Conservation (phyloP, 2,329 filamentous ascomycete species). For the Fusarium sp. region DNA sequence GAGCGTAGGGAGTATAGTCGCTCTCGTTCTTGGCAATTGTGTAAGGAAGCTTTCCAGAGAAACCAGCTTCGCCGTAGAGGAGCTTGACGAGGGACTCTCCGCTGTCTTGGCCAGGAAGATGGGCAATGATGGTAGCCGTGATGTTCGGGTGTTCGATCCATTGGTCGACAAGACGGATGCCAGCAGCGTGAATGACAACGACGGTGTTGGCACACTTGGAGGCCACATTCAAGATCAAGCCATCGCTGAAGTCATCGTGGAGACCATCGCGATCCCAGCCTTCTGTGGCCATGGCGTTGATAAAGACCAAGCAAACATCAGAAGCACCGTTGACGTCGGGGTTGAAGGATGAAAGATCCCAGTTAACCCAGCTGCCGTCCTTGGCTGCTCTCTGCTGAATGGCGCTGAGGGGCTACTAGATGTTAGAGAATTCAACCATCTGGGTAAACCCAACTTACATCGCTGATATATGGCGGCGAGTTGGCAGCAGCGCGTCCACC, state of each 20-base stretch:
- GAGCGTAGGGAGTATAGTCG: conserved; percentile 58
- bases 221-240: conserved; percentile 69
- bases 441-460: conserved; percentile 48
- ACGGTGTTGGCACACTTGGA: conserved; percentile 71
- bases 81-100: conserved; percentile 67
- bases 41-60: conserved; percentile 71
- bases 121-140: conserved; percentile 72
- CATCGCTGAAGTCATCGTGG: conserved; percentile 75
- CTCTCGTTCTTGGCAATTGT: conserved; percentile 67
- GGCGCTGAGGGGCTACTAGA: conserved; percentile 43
- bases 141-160: conserved; percentile 76
- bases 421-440: not conserved
- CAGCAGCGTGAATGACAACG: conserved; percentile 73
- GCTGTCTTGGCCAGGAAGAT: conserved; percentile 75
- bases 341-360: conserved; percentile 52
- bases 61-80: conserved; percentile 67
- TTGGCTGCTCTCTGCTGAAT: conserved; percentile 65
- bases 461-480: conserved; percentile 61
- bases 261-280: conserved; percentile 76
- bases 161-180: conserved; percentile 69
- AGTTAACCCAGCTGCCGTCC: conserved; percentile 69
- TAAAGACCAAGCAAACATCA: conserved; percentile 84
- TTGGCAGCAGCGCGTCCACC: conserved; percentile 66
- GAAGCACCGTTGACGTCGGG: conserved; percentile 53
- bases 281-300: conserved; percentile 82